Base-by-base conservation (phyloP, 1,284 basidiomycete species). In the Inonotus hispidus region DNA sequence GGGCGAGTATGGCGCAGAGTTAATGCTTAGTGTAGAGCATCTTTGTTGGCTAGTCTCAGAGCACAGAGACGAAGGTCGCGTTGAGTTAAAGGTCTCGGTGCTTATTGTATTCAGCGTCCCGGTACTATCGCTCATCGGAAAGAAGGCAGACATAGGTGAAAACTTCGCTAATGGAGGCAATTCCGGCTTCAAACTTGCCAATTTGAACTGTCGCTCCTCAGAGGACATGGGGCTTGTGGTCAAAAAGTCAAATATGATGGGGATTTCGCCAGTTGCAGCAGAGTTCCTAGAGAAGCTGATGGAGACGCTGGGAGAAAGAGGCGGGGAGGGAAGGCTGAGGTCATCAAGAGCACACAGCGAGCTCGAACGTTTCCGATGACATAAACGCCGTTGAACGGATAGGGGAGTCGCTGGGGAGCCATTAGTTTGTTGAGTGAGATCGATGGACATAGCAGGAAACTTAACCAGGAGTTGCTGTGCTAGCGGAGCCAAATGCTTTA, bases 71-170 rank as follows among this genome's bases (percentile, higher is more conserved):
- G 6, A 16, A 43, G 38, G 32, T 38, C 58, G 35, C 2, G 4
- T 37, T 25, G 57, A 39, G 3, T 57, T 57, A 29, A 62, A 59
- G 32, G 53, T 52, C 21, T 41, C 39, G 41, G 58, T 63, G 23
- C 58, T 52, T 37, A 57, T 56, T 3, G 60, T 62, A 58, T 62
- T 29, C 19, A 62, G 38, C 35, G 62, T 52, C 6, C 37, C 38
- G 19, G 53, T 29, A 47, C 58, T 60, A 16, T 38, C 35, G 43
- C 57, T 62, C 56, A 62, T 62, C 35, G 61, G 61, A 49, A 62
- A 62, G 56, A 62, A 62, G 3, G 61, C 61, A 45, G 61, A 45
- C 52, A 62, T 59, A n/a, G 61, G 61, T 7, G 61, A 62, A 52
- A 62, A 62, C 43, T 39, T 62, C n/a, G 61, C 61, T 13, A 62